Evolutionary conservation across 768 basidiomycete species (phyloP).

Genomic region (Lactarius evosmus): DNA sequence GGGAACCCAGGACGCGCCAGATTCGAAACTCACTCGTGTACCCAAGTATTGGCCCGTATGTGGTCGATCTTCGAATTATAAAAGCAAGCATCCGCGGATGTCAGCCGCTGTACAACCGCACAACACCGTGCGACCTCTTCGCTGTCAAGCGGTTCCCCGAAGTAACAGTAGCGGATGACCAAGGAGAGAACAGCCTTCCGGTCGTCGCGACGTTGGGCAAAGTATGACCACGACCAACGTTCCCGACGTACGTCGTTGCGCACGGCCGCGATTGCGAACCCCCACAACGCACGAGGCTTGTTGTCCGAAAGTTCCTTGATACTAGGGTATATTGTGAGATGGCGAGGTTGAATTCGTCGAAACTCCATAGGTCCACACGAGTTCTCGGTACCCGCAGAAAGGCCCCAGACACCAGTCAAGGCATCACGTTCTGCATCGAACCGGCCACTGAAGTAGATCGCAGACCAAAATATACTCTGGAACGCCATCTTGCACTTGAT

Average conservation of each 20-base stretch:
- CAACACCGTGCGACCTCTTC: slow-evolving; percentile 28
- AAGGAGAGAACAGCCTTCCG: slow-evolving; percentile 32
- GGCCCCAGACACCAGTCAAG: slow-evolving; percentile 14
- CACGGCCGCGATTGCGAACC: slow-evolving; percentile 33
- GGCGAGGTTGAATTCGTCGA: slow-evolving; percentile 29
- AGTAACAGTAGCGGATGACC: slow-evolving; percentile 28
- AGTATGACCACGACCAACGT: slow-evolving; percentile 35
- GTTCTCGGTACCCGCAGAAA: background rate
- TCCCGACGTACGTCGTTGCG: slow-evolving; percentile 28
- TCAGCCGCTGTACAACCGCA: slow-evolving; percentile 25
- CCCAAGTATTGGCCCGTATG: slow-evolving; percentile 27
- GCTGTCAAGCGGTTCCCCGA: slow-evolving; percentile 25
- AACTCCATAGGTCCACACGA: slow-evolving; percentile 27
- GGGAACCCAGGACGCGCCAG: background rate
- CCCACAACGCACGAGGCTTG: slow-evolving; percentile 35
- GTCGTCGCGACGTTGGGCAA: slow-evolving; percentile 33
- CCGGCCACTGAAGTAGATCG: slow-evolving; percentile 7
- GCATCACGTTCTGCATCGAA: slow-evolving; percentile 14
- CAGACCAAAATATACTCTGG: slow-evolving; percentile 2
- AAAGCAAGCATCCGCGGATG: slow-evolving; percentile 32
- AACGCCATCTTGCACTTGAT: slow-evolving; percentile 27
- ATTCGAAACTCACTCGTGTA: slow-evolving; percentile 27
- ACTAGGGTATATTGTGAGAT: slow-evolving; percentile 31
- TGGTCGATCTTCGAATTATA: slow-evolving; percentile 28
- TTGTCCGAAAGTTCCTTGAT: slow-evolving; percentile 29